Evolutionary conservation across 352 stramenopile genomes (phyloP), one percentile per base, ranked within the genome.

Genomic region (Aphanomyces astaci): DNA sequence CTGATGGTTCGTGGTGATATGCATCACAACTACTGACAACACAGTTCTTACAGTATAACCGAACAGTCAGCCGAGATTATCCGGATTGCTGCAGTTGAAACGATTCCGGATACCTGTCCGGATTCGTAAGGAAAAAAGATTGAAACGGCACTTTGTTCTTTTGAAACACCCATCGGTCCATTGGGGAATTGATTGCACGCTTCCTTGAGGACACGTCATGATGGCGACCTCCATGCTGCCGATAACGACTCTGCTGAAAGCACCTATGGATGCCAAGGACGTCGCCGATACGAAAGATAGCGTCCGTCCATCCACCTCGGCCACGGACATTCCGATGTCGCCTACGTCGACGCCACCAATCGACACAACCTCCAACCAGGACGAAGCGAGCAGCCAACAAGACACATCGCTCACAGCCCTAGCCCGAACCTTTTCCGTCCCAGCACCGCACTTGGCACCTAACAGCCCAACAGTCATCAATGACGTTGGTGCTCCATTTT

Each of bases 401-500:
- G 45, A 53, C 45, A 53, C 45, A 25, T 53, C 45, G 9, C 9
- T 19, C 9, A 27, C 22, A 36, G 22, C 56, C 5, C 36, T 65
- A 7, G 13, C 56, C 2, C 33, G 56, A 9, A 65, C 56, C 13
- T 33, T 36, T n/a, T 65, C 56, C 7, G 25, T 65, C 33, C 36
- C 36, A 11, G 33, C 25, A 24, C 27, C 51, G 27, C 27, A 39
- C 19, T 59, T 17, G 51, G 36, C 56, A 5, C 22, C 27, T 15
- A 25, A 30, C 27, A 2, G 56, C 43, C 56, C 27, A 30, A 24
- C 13, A 9, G 28, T 25, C 22, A 9, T 22, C 56, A 5, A 11
- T 57, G 27, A 56, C 5, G n/a, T n/a, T n/a, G 15, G 28, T 31
- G 56, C 59, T 13, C 59, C 62, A 4, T 68, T 59, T 24, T 24